Percentiles rank a stretch among this genome's conserved stretches.
These are phyloP conservation scores for Sporothrix curviconia DNA, from an alignment of 2,329 filamentous ascomycete genomes.

Conservation along the genomic window DNA sequence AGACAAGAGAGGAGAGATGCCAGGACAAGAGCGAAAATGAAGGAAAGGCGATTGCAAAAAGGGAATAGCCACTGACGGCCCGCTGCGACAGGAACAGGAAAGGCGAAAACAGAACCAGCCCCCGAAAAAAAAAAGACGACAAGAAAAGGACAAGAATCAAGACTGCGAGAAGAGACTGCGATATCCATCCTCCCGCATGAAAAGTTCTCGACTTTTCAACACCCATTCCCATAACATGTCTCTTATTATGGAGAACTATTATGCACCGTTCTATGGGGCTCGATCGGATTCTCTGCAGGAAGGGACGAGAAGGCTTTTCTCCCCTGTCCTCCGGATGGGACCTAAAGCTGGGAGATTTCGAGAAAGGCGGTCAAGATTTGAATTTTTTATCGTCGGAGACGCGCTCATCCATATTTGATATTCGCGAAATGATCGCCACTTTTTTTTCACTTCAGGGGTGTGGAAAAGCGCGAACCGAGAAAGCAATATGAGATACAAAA, in stretches of 20 bases:
- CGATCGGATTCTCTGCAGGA: neutral
- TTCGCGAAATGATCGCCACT: slow-evolving; percentile 1
- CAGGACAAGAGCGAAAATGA: neutral
- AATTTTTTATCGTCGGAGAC: neutral
- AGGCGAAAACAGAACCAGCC: neutral
- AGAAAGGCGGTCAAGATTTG: slow-evolving; percentile 10
- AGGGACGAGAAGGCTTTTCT: neutral
- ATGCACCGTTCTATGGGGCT: neutral
- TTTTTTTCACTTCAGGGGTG: neutral
- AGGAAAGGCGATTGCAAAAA: neutral
- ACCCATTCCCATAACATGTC: neutral
- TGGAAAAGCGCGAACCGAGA: neutral
- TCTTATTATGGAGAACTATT: neutral
- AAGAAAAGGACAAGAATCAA: neutral
- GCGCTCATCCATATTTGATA: slow-evolving; percentile 6
- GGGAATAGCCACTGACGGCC: neutral
- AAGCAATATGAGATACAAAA: neutral
- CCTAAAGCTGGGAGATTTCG: neutral
- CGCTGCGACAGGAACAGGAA: slow-evolving; percentile 5
- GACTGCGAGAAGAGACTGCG: neutral
- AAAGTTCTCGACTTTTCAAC: neutral
- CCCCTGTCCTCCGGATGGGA: neutral
- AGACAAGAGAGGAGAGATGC: neutral
- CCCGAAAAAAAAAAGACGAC: neutral
- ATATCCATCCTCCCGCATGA: neutral